A percentile compares a stretch with the other conserved stretches of the same genome.
phyloP scores from a whole-genome alignment of 768 basidiomycete genomes.

The Psilocybe subaeruginosa region DNA sequence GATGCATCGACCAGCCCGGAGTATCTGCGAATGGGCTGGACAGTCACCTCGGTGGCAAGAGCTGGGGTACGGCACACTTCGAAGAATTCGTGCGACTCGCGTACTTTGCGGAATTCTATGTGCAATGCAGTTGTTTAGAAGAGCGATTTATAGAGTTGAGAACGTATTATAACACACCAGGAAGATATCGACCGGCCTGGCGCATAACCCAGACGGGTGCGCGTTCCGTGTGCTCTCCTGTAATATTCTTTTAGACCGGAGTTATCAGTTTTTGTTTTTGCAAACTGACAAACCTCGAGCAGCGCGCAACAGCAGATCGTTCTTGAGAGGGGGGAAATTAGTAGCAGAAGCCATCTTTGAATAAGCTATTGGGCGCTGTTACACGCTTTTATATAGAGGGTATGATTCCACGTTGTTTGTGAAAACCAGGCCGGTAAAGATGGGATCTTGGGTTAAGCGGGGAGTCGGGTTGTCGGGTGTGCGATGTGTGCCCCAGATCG shows the following conservation, averaged over 20 bases:
- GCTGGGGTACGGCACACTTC: conserved; percentile 92
- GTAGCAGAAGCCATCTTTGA: conserved; percentile 31
- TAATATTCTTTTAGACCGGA: conserved; percentile 5
- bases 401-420: conserved; percentile 22
- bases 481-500: conserved; percentile 8
- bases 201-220: conserved; percentile 99
- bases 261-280: not conserved
- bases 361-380: not conserved
- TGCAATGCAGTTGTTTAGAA: conserved; percentile 15
- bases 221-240: conserved; percentile 84
- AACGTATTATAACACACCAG: conserved; percentile 56
- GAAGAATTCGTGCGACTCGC: conserved; percentile 90
- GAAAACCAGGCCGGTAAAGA: conserved; percentile 16
- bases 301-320: conserved; percentile 89
- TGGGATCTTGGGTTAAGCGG: conserved; percentile 15
- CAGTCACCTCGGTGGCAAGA: conserved; percentile 85
- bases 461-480: not conserved
- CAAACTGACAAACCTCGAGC: conserved; percentile 61
- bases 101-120: conserved; percentile 87
- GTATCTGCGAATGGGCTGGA: conserved; percentile 93
- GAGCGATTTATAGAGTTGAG: conserved; percentile 2
- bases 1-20: conserved; percentile 87
- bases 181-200: conserved; percentile 94
- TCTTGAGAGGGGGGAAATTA: conserved; percentile 75
- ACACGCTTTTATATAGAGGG: conserved; percentile 8